Evolutionary conservation across 208 protist species (phyloP).

Genomic region (Leishmania turanica): DNA sequence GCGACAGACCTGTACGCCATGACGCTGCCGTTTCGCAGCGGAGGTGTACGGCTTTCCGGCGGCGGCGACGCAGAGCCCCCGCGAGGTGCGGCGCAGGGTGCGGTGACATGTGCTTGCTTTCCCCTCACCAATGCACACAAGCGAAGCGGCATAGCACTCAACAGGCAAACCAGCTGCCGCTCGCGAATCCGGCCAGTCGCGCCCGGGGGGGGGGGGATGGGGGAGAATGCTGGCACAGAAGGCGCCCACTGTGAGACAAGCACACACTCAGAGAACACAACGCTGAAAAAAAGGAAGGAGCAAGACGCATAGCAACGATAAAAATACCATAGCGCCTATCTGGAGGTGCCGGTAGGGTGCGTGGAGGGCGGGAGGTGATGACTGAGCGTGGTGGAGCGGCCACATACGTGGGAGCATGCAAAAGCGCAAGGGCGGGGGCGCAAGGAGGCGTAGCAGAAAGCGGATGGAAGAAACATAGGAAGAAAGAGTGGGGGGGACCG

Average conservation of each 20-base stretch:
- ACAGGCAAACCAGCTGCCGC: background rate
- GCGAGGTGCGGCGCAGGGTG: background rate
- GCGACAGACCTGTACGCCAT: background rate
- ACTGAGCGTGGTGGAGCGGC: no score
- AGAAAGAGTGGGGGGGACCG: background rate
- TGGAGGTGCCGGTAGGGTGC: background rate
- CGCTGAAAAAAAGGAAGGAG: constrained; percentile 4
- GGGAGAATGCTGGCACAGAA: background rate
- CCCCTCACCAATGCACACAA: background rate
- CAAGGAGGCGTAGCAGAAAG: background rate
- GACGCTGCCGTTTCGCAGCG: background rate
- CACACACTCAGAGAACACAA: background rate
- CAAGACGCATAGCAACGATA: constrained; percentile 1
- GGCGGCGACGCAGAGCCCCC: background rate
- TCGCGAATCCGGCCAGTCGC: background rate
- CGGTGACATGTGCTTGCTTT: background rate
- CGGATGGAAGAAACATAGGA: background rate
- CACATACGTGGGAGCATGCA: background rate
- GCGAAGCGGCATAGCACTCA: background rate
- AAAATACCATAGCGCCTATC: background rate
- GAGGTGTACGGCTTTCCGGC: background rate
- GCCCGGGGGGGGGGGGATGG: background rate
- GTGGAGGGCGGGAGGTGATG: background rate
- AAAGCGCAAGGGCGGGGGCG: background rate
- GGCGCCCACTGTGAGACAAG: background rate